Evolutionary conservation across 129 eudicot species (phyloP).

Genomic region (Flaveria bidentis): DNA sequence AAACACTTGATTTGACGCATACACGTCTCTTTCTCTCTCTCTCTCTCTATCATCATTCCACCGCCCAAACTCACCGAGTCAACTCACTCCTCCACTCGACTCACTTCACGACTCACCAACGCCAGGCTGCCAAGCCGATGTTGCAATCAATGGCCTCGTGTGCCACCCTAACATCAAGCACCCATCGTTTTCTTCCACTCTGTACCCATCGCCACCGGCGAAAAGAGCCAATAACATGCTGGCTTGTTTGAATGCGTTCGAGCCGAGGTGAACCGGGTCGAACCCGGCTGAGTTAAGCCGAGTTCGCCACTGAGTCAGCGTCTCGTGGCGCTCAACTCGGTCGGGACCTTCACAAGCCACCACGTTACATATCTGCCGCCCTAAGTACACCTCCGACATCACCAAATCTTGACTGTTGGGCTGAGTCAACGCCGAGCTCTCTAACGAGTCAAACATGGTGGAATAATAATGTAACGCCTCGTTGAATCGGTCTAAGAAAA

Average conservation of each 20-base stretch:
- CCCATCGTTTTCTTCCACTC: constrained; percentile 82
- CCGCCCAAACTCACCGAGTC: constrained; percentile 26
- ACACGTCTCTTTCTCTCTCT: constrained; percentile 37
- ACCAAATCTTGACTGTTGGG: constrained; percentile 54
- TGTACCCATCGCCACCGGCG: constrained; percentile 81
- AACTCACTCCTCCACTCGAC: constrained; percentile 20
- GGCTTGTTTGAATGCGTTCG: constrained; percentile 86
- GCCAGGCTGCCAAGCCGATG: constrained; percentile 76
- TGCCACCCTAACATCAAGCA: constrained; percentile 91
- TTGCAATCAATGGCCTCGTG: constrained; percentile 79
- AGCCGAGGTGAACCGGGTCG: constrained; percentile 71
- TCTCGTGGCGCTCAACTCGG: constrained; percentile 85
- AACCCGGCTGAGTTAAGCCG: constrained; percentile 64
- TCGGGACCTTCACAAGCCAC: constrained; percentile 84
- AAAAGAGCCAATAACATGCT: constrained; percentile 68
- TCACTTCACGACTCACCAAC: constrained; percentile 27
- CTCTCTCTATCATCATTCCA: constrained; percentile 42
- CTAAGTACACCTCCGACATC: constrained; percentile 84
- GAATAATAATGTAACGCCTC: constrained; percentile 84
- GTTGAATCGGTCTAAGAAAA: constrained; percentile 68
- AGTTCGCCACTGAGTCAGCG: constrained; percentile 68
- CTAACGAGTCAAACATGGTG: constrained; percentile 85
- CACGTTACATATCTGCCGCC: constrained; percentile 84
- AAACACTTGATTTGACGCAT: constrained; percentile 54
- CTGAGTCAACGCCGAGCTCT: constrained; percentile 65